These are phyloP conservation scores for Stephania yunnanensis DNA, from an alignment of 164 flowering plant species.

Conservation along the genomic window DNA sequence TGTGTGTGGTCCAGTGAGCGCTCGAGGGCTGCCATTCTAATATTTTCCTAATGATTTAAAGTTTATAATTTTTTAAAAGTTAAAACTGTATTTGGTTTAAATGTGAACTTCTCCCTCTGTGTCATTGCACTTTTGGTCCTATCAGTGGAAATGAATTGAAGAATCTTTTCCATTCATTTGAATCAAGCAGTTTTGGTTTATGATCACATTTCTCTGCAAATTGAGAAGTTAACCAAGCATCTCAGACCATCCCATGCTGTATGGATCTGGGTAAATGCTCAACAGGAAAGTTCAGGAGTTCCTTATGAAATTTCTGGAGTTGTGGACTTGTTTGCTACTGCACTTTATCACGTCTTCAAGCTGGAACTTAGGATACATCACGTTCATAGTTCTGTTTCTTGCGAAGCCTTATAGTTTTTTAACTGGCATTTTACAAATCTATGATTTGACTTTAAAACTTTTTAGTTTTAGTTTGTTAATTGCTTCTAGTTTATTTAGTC, in stretches of 20 bases:
- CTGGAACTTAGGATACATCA: neutral
- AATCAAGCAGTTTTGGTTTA: neutral
- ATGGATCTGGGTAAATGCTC: neutral
- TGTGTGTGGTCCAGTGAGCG: too few species aligned
- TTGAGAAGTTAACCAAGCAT: neutral
- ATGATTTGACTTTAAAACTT: neutral
- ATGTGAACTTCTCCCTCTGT: neutral
- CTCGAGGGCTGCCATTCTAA: too few species aligned
- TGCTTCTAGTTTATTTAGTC: neutral
- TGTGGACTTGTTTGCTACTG: neutral
- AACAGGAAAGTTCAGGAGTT: neutral
- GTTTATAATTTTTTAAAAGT: too few species aligned
- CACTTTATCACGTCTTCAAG: neutral
- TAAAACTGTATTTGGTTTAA: too few species aligned
- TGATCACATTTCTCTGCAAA: neutral
- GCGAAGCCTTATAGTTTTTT: neutral
- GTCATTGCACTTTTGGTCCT: neutral
- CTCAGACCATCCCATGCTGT: neutral
- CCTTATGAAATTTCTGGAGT: neutral
- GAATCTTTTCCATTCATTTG: too few species aligned
- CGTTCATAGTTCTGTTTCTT: neutral
- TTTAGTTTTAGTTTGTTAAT: neutral
- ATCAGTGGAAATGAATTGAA: neutral
- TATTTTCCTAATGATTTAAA: too few species aligned
- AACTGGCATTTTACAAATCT: neutral